Evolutionary conservation across 106 monocot species (phyloP).

Genomic region (Dendrobium catenatum): DNA sequence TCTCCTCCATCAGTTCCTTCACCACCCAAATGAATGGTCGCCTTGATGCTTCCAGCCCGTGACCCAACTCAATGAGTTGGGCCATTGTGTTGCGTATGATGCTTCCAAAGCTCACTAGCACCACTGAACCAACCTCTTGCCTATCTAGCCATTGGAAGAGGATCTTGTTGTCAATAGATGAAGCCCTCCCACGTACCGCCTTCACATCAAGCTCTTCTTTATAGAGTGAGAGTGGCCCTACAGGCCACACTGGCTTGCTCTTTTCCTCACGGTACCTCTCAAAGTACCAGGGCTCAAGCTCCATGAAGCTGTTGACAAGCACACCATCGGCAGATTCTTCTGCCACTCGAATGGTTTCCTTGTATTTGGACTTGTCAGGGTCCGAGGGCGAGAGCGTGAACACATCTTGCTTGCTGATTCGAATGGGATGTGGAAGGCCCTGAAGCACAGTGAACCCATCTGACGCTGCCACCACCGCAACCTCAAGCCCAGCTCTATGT

Average conservation of each 20-base stretch:
- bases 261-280: constrained; percentile 10
- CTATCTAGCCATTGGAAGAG: neutral
- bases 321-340: constrained; percentile 14
- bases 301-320: constrained; percentile 44
- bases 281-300: constrained; percentile 26
- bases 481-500: constrained; percentile 1
- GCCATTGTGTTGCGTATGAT: neutral
- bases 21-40: constrained; percentile 5
- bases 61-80: neutral
- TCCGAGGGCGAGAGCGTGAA: neutral
- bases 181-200: neutral
- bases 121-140: neutral
- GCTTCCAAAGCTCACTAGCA: neutral
- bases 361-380: neutral
- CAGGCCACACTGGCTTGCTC: neutral
- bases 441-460: constrained; percentile 7
- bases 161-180: neutral
- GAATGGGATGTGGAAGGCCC: constrained; percentile 27
- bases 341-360: neutral
- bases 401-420: constrained; percentile 6
- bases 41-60: neutral
- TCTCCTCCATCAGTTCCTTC: neutral
- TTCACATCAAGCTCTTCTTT: neutral
- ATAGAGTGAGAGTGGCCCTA: neutral
- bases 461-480: neutral